Conservation (phyloP, 441 rosid genomes). For the Kokia cookei region DNA sequence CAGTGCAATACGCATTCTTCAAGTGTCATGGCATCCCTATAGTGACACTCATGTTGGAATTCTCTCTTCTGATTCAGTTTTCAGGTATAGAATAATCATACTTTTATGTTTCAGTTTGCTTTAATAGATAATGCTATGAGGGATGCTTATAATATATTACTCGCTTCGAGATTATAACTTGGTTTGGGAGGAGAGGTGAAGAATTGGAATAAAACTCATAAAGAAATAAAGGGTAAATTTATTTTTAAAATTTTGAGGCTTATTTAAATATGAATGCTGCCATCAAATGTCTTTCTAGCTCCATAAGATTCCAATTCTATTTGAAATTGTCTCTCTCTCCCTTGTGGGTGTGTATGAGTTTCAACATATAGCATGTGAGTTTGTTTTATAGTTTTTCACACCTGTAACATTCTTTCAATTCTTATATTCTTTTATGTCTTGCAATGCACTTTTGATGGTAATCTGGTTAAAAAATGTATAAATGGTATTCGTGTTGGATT, state of each 20-base stretch:
- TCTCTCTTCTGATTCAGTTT: constrained; percentile 90
- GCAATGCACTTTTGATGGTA: not conserved
- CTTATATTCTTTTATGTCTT: not conserved
- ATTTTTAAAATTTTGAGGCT: not conserved
- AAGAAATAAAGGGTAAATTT: not conserved
- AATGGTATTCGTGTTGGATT: not conserved
- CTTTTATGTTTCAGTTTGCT: not conserved
- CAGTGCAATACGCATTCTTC: constrained; percentile 47
- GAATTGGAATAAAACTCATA: not conserved
- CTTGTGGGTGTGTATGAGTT: not conserved
- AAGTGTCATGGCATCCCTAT: constrained; percentile 83
- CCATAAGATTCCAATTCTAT: not conserved
- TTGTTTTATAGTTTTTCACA: not conserved
- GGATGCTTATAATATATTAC: not conserved
- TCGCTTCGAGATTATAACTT: not conserved
- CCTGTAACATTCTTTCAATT: not conserved
- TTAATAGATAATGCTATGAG: not conserved
- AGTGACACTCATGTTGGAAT: constrained; percentile 85
- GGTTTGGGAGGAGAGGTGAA: not conserved
- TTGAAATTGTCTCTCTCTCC: not conserved
- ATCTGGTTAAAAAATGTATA: not conserved
- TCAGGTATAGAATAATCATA: constrained; percentile 47
- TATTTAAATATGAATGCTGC: not conserved
- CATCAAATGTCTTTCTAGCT: not conserved
- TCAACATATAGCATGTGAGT: not conserved